Evolutionary conservation across 75 land plant genomes (phyloP).

Genomic region (Pinus albicaulis): DNA sequence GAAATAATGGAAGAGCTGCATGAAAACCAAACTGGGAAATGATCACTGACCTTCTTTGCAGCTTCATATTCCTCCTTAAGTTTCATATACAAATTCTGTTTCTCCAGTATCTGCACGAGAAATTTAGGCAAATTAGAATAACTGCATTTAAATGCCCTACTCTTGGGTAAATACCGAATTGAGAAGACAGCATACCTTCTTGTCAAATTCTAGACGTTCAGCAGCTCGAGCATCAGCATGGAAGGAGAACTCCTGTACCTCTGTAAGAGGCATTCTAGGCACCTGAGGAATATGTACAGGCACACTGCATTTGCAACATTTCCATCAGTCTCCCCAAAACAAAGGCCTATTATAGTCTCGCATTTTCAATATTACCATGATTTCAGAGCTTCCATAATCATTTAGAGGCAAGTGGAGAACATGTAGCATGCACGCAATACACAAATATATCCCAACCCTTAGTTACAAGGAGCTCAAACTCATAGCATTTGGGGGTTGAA

Average conservation of each 20-base stretch:
- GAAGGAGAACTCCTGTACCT: constrained; percentile 74
- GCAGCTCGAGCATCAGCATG: constrained; percentile 70
- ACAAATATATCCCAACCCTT: neutral
- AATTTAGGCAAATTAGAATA: neutral
- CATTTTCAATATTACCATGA: neutral
- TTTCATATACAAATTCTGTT: constrained; percentile 76
- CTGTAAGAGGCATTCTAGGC: constrained; percentile 82
- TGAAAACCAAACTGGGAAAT: neutral
- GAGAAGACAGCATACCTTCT: constrained; percentile 50
- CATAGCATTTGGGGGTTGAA: neutral
- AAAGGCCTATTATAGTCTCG: neutral
- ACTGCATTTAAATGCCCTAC: neutral
- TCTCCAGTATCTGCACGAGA: constrained; percentile 64
- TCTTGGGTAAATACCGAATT: neutral
- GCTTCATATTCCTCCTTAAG: constrained; percentile 82
- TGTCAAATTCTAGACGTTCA: constrained; percentile 85
- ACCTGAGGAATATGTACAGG: constrained; percentile 80
- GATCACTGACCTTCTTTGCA: constrained; percentile 54
- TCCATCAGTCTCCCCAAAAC: neutral
- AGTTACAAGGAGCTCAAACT: neutral
- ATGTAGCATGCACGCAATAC: neutral
- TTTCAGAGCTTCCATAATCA: neutral
- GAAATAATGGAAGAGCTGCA: constrained; percentile 2
- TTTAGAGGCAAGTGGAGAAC: neutral
- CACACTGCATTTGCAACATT: constrained; percentile 48